Evolutionary conservation across 345 rosid species (phyloP).

Genomic region (Eucalyptus sp.): DNA sequence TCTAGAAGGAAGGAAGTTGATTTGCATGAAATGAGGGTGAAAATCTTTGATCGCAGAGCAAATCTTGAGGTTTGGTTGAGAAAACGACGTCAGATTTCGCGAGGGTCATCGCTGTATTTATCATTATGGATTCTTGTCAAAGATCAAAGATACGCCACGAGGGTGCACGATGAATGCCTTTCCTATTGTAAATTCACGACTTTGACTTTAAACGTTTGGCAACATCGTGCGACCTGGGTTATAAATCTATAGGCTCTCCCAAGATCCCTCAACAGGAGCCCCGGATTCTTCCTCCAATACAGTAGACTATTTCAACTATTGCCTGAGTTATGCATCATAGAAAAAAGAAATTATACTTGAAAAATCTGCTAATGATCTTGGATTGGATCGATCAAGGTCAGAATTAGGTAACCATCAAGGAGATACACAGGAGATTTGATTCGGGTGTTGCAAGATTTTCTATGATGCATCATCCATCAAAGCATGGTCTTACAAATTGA

Average conservation of each 20-base stretch:
- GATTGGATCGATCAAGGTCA: not conserved
- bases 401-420: not conserved
- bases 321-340: not conserved
- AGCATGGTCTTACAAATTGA: not conserved
- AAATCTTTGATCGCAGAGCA: not conserved
- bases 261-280: not conserved
- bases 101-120: not conserved
- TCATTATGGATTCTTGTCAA: not conserved
- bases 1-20: not conserved
- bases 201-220: not conserved
- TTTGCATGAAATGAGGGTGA: not conserved
- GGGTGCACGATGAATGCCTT: not conserved
- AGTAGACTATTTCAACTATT: not conserved
- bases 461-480: not conserved
- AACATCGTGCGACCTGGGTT: not conserved
- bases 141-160: not conserved
- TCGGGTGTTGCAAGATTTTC: not conserved
- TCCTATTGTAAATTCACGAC: not conserved
- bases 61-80: not conserved
- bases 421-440: not conserved
- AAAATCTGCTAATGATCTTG: not conserved
- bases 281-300: not conserved
- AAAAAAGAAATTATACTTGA: not conserved
- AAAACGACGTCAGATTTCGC: not conserved
- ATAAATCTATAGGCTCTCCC: not conserved